A percentile compares a stretch with the other conserved stretches of the same genome.
Conservation (phyloP, 2,329 filamentous ascomycete species). For the Chaetomium globosum region DNA sequence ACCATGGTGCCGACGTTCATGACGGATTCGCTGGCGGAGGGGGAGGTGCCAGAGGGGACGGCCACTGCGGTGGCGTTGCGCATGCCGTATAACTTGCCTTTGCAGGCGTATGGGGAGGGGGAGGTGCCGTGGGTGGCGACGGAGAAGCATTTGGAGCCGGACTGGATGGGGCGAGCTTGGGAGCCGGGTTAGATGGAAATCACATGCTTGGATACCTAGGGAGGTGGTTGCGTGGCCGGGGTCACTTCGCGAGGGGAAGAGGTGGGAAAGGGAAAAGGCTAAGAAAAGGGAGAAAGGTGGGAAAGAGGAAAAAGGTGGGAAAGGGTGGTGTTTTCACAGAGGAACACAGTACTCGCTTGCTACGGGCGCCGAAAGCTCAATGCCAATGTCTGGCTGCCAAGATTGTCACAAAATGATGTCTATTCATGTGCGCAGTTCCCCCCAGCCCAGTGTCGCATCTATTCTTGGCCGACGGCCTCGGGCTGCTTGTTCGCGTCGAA, state of each 20-base stretch:
- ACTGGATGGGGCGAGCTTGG: slow-evolving; percentile 59
- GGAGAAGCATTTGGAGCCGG: slow-evolving; percentile 59
- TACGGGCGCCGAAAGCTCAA: slow-evolving; percentile 3
- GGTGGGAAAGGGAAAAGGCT: background rate
- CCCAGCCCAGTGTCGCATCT: slow-evolving; percentile 7
- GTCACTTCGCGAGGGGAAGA: background rate
- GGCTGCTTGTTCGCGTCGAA: slow-evolving; percentile 66
- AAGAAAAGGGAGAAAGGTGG: no score
- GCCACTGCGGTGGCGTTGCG: slow-evolving; percentile 65
- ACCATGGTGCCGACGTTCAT: slow-evolving; percentile 71
- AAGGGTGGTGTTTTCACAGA: background rate
- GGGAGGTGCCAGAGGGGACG: slow-evolving; percentile 30
- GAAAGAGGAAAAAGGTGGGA: background rate
- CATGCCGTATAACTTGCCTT: slow-evolving; percentile 80
- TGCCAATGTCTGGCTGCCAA: background rate
- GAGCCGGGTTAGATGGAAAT: slow-evolving; percentile 12
- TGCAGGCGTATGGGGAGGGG: slow-evolving; percentile 62
- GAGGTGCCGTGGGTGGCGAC: slow-evolving; percentile 81
- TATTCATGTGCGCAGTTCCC: background rate
- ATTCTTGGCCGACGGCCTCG: slow-evolving; percentile 53
- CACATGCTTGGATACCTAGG: no score
- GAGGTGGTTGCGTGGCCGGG: background rate
- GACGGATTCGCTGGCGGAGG: slow-evolving; percentile 49
- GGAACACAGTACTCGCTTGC: slow-evolving; percentile 22
- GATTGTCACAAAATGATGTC: background rate